These are phyloP conservation scores for Citrus sp. DNA, from an alignment of 345 rosid genomes.

Conservation along the genomic window DNA sequence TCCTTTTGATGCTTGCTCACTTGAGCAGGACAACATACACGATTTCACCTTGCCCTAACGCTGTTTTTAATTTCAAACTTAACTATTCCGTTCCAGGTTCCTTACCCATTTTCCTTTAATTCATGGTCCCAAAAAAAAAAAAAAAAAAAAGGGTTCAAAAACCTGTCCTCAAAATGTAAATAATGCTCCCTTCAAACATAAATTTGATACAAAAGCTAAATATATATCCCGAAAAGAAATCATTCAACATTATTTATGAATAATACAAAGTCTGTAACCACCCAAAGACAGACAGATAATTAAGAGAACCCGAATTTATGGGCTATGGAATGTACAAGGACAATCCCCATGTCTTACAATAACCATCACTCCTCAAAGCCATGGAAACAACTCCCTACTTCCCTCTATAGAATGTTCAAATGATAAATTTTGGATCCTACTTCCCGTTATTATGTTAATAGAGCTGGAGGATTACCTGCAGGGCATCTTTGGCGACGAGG, in stretches of 20 bases:
- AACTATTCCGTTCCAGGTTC: neutral
- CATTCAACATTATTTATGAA: conserved; percentile 48
- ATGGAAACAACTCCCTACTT: conserved; percentile 18
- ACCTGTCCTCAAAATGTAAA: too few relatives aligned
- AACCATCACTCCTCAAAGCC: conserved; percentile 16
- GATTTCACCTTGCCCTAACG: neutral
- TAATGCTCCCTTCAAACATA: neutral
- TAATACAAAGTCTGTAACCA: conserved; percentile 36
- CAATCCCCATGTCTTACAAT: conserved; percentile 29
- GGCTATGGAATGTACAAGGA: conserved; percentile 46
- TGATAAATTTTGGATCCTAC: conserved; percentile 20
- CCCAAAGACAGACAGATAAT: conserved; percentile 35
- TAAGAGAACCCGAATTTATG: conserved; percentile 38
- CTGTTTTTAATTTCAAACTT: too few relatives aligned
- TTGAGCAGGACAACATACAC: neutral
- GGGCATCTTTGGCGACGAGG: conserved; percentile 93
- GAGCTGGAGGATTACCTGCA: conserved; percentile 58
- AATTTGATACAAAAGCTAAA: conserved; percentile 6
- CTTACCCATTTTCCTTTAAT: neutral
- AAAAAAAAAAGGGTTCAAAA: too few relatives aligned
- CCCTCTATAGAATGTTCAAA: conserved; percentile 35
- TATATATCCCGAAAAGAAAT: conserved; percentile 30
- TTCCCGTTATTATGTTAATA: conserved; percentile 41
- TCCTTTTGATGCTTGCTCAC: neutral
- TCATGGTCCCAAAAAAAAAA: too few relatives aligned